Evolutionary conservation across 2,329 filamentous ascomycete genomes (phyloP), one percentile per base, ranked within the genome.

Genomic region (Trichoderma arundinaceum): DNA sequence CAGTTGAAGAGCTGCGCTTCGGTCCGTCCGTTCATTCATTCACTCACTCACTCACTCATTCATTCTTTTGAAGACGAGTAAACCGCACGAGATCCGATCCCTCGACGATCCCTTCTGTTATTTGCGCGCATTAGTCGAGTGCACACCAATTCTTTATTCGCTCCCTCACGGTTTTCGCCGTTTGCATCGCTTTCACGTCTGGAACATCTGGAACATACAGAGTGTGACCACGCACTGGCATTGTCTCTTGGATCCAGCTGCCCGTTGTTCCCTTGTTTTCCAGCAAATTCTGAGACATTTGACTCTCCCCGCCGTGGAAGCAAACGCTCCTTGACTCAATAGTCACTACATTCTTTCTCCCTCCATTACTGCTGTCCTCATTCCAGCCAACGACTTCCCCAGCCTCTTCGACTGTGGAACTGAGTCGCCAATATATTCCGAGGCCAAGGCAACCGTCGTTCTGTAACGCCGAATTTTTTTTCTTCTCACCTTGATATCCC

Each of bases 341-440:
- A 70, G 68, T 65, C 59, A 48, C 67, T 69, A 68, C 71, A 72
- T 72, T 73, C 69, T 71, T 72, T 54, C 38, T 63, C 66, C 72
- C 72, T 70, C 64, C 68, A 33, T 68, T 66, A 69, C 68, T 46
- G 64, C 65, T 68, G 66, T 68, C 64, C 41, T 68, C 74, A 75
- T 77, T 77, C 75, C 73, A 74, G 68, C 63, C 57, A 39, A 65
- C 63, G 48, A 63, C 22, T 67, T 66, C 65, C 71, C 65, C 65
- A 66, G 59, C 65, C 65, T 64, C 65, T 54, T 22, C 22, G 56
- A 53, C 41, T 61, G 32, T 43, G 57, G 22, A 48, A 53, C 46
- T 28, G n/a, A 52, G 39, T 12, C n/a, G 52, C 43, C 59, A 63
- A 63, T 66, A 66, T 43, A 70, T 66, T 43, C 19, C 17, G 15